Percentiles rank a stretch among this genome's conserved stretches.
These are phyloP conservation scores for Clohesyomyces aquaticus DNA, from an alignment of 495 filamentous ascomycete species.

Conservation along the genomic window DNA sequence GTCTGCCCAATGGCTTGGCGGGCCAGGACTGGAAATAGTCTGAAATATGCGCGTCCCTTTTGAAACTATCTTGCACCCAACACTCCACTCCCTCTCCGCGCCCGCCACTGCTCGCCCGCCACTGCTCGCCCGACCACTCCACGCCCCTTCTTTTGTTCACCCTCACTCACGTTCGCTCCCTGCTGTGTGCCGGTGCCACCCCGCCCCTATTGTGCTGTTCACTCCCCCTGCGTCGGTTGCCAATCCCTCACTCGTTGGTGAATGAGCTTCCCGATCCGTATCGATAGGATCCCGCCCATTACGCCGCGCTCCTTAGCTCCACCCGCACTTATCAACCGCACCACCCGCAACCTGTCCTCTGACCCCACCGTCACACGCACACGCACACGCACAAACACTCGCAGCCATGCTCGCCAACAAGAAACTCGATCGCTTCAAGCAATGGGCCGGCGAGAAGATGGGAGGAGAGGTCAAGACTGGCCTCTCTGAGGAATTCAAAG, in stretches of 20 bases:
- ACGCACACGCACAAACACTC: not conserved
- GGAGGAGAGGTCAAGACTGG: slow-evolving; percentile 87
- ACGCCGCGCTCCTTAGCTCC: slow-evolving; percentile 7
- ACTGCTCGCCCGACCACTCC: not conserved
- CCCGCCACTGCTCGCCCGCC: not conserved
- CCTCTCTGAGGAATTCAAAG: slow-evolving; percentile 91
- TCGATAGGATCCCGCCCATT: slow-evolving; percentile 17
- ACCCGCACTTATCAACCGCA: slow-evolving; percentile 5
- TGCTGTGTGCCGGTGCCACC: too few species aligned
- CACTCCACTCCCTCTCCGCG: slow-evolving; percentile 1
- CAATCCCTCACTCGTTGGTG: slow-evolving; percentile 2
- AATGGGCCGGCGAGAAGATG: slow-evolving; percentile 99
- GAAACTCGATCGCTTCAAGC: slow-evolving; percentile 94
- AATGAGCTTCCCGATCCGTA: slow-evolving; percentile 3
- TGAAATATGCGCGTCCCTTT: not conserved
- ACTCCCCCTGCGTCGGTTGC: not conserved
- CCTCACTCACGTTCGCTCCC: not conserved
- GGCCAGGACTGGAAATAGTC: not conserved
- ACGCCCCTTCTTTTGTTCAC: not conserved
- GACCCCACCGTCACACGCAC: not conserved
- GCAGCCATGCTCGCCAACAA: slow-evolving; percentile 87
- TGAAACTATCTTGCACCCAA: too few species aligned
- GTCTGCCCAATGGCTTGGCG: not conserved
- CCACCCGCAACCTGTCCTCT: slow-evolving; percentile 6
- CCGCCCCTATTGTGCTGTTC: not conserved